A percentile compares a stretch with the other conserved stretches of the same genome.
Conservation (phyloP, 169 alveolate species). For the Babesia bigemina region DNA sequence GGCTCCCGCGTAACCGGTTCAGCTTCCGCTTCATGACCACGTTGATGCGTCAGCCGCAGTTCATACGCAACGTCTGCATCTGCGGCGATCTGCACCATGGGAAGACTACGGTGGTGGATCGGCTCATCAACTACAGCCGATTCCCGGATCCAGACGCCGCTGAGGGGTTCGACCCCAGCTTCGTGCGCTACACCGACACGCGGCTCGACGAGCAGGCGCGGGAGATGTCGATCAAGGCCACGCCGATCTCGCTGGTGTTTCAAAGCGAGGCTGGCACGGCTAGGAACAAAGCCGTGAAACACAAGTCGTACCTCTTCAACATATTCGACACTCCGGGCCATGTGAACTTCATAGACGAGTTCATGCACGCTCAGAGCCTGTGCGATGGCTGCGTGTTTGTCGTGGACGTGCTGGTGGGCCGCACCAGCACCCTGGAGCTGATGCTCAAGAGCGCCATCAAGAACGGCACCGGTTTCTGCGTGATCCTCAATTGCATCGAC, state of each 20-base stretch:
- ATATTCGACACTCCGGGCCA: conserved; percentile 97
- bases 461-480: conserved; percentile 74
- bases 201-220: conserved; percentile 97
- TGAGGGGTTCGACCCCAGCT: conserved; percentile 46
- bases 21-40: conserved; percentile 90
- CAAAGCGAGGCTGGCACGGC: conserved; percentile 76
- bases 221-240: conserved; percentile 93
- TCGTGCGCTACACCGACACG: conserved; percentile 92
- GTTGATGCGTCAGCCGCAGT: conserved; percentile 90
- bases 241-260: conserved; percentile 95
- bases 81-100: conserved; percentile 99
- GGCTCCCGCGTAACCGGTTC: conserved; percentile 88
- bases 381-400: conserved; percentile 96
- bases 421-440: conserved; percentile 90
- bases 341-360: conserved; percentile 97
- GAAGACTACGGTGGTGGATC: conserved; percentile 95
- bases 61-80: conserved; percentile 93
- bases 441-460: conserved; percentile 83
- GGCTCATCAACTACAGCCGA: conserved; percentile 93
- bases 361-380: conserved; percentile 90
- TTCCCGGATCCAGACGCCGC: conserved; percentile 73
- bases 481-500: conserved; percentile 94
- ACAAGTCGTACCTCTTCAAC: conserved; percentile 84
- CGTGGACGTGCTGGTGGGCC: conserved; percentile 96
- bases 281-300: conserved; percentile 50